A percentile compares a stretch with the other conserved stretches of the same genome.
Conservation (phyloP, 768 basidiomycete genomes). For the Mycena galopus region DNA sequence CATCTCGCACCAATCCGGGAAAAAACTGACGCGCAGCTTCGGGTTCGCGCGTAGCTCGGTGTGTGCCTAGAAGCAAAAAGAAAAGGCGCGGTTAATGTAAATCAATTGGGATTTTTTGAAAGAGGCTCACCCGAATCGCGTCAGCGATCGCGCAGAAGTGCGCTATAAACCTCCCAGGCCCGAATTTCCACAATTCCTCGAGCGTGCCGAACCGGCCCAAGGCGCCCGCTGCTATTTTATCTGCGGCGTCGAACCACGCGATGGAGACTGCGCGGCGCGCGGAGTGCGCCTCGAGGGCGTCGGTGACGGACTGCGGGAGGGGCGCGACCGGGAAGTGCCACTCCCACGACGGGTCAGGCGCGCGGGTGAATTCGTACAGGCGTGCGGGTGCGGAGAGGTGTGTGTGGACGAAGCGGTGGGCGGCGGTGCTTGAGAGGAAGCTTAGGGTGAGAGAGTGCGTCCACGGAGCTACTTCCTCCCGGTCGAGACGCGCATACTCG, state of each 20-base stretch:
- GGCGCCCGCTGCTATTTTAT: not conserved
- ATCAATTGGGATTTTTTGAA: too few relatives aligned
- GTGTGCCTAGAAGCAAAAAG: constrained; percentile 4
- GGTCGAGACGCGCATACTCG: not conserved
- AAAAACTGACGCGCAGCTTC: not conserved
- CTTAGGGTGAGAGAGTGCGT: constrained; percentile 1
- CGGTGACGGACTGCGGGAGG: not conserved
- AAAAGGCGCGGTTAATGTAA: not conserved
- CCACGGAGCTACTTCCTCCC: not conserved
- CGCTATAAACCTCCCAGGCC: not conserved
- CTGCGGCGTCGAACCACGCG: not conserved
- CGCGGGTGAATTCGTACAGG: not conserved
- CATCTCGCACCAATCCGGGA: constrained; percentile 25
- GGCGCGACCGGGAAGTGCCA: constrained; percentile 1
- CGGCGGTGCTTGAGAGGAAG: constrained; percentile 3
- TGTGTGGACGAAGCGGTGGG: not conserved
- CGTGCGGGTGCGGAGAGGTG: not conserved
- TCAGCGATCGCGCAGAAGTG: constrained; percentile 7
- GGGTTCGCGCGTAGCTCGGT: not conserved
- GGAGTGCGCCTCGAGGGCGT: not conserved
- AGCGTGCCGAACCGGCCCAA: not conserved
- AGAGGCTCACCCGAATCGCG: constrained; percentile 17
- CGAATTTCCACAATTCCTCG: not conserved
- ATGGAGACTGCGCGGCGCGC: constrained; percentile 10
- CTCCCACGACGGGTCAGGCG: not conserved